Evolutionary conservation across 169 alveolate genomes (phyloP), one percentile per base, ranked within the genome.

Genomic region (Plasmodium cynomolgi): DNA sequence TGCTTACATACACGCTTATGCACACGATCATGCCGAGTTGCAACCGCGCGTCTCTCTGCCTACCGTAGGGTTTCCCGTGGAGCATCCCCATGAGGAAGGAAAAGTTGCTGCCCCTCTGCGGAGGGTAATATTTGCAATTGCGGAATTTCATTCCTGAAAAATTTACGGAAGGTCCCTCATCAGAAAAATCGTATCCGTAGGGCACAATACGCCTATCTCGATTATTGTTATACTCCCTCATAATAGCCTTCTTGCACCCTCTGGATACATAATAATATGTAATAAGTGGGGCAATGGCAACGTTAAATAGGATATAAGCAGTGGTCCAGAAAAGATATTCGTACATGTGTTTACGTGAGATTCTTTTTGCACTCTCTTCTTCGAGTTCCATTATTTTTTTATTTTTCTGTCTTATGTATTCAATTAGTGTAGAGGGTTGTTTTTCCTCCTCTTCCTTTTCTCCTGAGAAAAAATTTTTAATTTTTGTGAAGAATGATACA

Each of bases 391-490:
- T 0, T 8, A 84, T 68, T 84, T 39, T 84, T 71, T 62, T 20
- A 84, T 84, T 54, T 71, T 84, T 84, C 3, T 84, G 29, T 8
- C 73, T n/a, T 62, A 84, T 84, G 41, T 84, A 84, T 29, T 84
- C 92, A 26, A 84, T 84, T 20, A 84, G 15, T 39, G 92, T 84
- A 34, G 15, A 20, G 33, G 92, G 90, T 3, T 15, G 47, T 54
- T 82, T n/a, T 62, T 20, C 13, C 44, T 20, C 5, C n/a, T 68
- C 83, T 71, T 68, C 83, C 1, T 84, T 11, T 68, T 84, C 20
- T 23, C 33, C 34, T 23, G 0, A 17, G 47, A 68, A 84, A 39
- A 62, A 20, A 9, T 37, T 37, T 84, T 68, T 62, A 34, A 84
- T 20, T 71, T 29, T 84, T 68, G 73, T 41, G 17, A 37, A n/a